A percentile compares a stretch with the other conserved stretches of the same genome.
These are phyloP conservation scores for Alternaria solani DNA, from an alignment of 2,329 filamentous ascomycete genomes.

Conservation along the genomic window DNA sequence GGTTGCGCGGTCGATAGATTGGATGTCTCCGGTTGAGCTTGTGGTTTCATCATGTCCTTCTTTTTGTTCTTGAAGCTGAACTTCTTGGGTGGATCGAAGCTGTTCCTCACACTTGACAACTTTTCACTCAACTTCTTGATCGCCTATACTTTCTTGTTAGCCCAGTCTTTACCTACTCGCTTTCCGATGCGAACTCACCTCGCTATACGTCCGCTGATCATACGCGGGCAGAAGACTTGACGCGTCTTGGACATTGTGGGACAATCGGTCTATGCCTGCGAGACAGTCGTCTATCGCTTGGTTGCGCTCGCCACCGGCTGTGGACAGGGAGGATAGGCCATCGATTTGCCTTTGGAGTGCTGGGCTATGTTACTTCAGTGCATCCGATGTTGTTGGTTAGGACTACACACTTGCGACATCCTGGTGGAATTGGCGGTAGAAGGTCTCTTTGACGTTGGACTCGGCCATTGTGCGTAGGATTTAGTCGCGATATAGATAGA, in stretches of 20 bases:
- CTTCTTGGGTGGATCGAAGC: constrained; percentile 73
- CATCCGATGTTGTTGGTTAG: not conserved
- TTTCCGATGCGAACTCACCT: constrained; percentile 75
- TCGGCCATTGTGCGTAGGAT: constrained; percentile 18
- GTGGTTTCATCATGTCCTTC: constrained; percentile 55
- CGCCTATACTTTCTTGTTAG: constrained; percentile 60
- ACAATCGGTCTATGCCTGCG: constrained; percentile 79
- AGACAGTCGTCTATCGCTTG: constrained; percentile 84
- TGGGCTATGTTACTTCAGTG: constrained; percentile 49
- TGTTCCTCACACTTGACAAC: constrained; percentile 72
- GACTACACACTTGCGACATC: constrained; percentile 69
- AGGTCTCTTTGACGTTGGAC: constrained; percentile 72
- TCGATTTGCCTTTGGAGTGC: constrained; percentile 80
- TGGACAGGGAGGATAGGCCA: constrained; percentile 68
- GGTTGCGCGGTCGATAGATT: not conserved
- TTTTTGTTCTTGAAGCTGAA: constrained; percentile 79
- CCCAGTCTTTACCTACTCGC: constrained; percentile 68
- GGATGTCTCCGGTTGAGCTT: not conserved
- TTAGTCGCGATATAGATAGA: too few species aligned
- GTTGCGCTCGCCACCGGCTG: constrained; percentile 75
- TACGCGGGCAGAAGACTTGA: constrained; percentile 84
- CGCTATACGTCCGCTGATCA: constrained; percentile 85
- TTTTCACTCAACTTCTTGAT: constrained; percentile 84
- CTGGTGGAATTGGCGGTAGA: constrained; percentile 84
- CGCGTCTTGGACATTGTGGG: constrained; percentile 84